Evolutionary conservation across 2,329 filamentous ascomycete species (phyloP).

Genomic region (Ophiobolus disseminans): DNA sequence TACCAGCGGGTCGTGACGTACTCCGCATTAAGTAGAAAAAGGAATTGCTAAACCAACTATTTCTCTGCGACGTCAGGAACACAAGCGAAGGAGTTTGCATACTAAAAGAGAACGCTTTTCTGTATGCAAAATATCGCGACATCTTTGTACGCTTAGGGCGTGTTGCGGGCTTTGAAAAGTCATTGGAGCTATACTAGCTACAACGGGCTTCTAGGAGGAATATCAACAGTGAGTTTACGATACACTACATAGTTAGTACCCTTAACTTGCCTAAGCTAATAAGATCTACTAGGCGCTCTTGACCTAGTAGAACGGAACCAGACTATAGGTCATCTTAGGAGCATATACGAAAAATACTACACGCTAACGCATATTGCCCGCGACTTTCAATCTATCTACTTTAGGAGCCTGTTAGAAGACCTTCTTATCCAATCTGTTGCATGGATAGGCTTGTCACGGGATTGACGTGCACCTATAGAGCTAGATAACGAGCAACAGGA

Average conservation of each 20-base stretch:
- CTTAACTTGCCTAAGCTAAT: constrained; percentile 11
- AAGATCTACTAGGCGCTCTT: constrained; percentile 10
- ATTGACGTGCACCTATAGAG: constrained; percentile 18
- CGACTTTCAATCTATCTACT: constrained; percentile 26
- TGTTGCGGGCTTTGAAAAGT: constrained; percentile 21
- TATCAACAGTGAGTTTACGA: constrained; percentile 23
- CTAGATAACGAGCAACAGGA: constrained; percentile 18
- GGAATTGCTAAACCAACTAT: constrained; percentile 19
- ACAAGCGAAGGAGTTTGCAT: constrained; percentile 12
- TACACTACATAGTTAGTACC: constrained; percentile 4
- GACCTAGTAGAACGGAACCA: constrained; percentile 12
- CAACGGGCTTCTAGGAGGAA: constrained; percentile 20
- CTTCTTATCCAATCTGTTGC: constrained; percentile 24
- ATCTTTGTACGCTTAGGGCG: constrained; percentile 24
- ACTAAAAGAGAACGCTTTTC: constrained; percentile 16
- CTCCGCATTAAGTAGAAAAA: constrained; percentile 25
- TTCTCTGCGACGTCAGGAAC: constrained; percentile 20
- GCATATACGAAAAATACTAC: constrained; percentile 24
- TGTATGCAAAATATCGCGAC: constrained; percentile 22
- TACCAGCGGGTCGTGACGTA: constrained; percentile 17
- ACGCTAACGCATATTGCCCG: constrained; percentile 21
- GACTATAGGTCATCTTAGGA: constrained; percentile 20
- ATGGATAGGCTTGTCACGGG: constrained; percentile 15
- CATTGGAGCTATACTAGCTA: constrained; percentile 24
- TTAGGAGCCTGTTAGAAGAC: constrained; percentile 20